Evolutionary conservation across 352 stramenopile species (phyloP), one percentile per base, ranked within the genome.

Genomic region (Pelagophyceae sp.): DNA sequence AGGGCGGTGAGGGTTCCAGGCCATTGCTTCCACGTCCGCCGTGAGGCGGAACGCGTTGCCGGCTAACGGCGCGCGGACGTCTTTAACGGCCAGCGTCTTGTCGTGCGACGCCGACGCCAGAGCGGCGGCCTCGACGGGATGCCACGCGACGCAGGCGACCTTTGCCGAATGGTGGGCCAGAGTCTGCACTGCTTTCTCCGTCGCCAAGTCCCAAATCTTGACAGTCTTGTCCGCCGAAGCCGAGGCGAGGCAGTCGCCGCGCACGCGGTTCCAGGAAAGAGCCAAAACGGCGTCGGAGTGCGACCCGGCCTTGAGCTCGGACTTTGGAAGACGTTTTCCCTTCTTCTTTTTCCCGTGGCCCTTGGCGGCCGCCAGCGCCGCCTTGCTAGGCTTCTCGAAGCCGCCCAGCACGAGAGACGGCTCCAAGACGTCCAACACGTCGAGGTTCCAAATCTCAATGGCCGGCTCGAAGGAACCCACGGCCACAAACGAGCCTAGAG

Each of bases 401-500:
- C 95, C 96, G 38, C 96, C 96, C 29, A 99, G 87, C 31, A 94
- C 93, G 27, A 92, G 90, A 0, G 89, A 89, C 0, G 96, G 97
- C 83, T 99, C 96, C 2, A 99, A 83, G 23, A 97, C 92, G 84
- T 99, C 96, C 67, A 99, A 84, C 27, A 99, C 93, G 82, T 99
- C 96, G 0, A 99, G 85, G 83, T 99, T 98, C 96, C 96, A 99
- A 82, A 99, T 98, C 85, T 99, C 96, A 86, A 99, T 99, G n/a
- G 91, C 96, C 0, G 96, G 90, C 79, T 96, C 92, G 84, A 99
- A 99, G 23, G 96, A 99, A 40, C 97, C 96, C n/a, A 99, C 94
- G 0, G 96, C 97, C 19, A 98, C 94, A 82, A 96, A 99, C 86
- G 95, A 98, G 45, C 95, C 35, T 81, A 77, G 45, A 54, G 45